Conservation (phyloP, 768 basidiomycete species). For the Kwoniella shandongensis region DNA sequence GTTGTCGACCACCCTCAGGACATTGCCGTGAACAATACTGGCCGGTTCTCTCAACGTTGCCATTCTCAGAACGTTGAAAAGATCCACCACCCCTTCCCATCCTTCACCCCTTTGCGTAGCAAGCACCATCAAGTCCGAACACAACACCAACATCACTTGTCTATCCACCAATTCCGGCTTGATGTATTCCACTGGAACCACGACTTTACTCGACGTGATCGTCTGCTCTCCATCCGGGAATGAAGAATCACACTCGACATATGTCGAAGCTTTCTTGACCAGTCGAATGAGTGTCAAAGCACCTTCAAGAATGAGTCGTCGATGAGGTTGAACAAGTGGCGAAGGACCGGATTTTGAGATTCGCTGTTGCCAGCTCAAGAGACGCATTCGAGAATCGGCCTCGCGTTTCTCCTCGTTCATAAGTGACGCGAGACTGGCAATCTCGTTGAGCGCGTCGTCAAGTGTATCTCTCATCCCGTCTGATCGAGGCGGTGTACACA, state of each 20-base stretch:
- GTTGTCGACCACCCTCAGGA: slow-evolving; percentile 51
- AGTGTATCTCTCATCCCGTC: slow-evolving; percentile 75
- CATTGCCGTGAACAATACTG: slow-evolving; percentile 80
- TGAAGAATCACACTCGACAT: slow-evolving; percentile 64
- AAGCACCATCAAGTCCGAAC: slow-evolving; percentile 86
- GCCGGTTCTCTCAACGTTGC: slow-evolving; percentile 87
- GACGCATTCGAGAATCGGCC: slow-evolving; percentile 82
- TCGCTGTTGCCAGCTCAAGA: slow-evolving; percentile 69
- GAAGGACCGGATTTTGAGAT: slow-evolving; percentile 92
- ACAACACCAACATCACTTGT: slow-evolving; percentile 40
- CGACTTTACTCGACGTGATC: slow-evolving; percentile 64
- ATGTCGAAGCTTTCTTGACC: slow-evolving; percentile 76
- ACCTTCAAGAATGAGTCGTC: slow-evolving; percentile 92
- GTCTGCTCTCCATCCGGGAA: slow-evolving; percentile 40
- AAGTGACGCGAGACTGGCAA: slow-evolving; percentile 80
- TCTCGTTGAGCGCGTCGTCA: slow-evolving; percentile 80
- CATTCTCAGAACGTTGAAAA: slow-evolving; percentile 97
- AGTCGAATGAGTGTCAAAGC: slow-evolving; percentile 80
- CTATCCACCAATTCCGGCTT: slow-evolving; percentile 71
- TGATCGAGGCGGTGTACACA: slow-evolving; percentile 76
- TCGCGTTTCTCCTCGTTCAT: slow-evolving; percentile 99
- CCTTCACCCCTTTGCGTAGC: slow-evolving; percentile 85
- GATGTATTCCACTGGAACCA: slow-evolving; percentile 86
- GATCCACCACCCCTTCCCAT: slow-evolving; percentile 70
- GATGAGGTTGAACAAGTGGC: slow-evolving; percentile 96